Evolutionary conservation across 148 eudicot species (phyloP), one percentile per base, ranked within the genome.

Genomic region (Pharnaceum exiguum): DNA sequence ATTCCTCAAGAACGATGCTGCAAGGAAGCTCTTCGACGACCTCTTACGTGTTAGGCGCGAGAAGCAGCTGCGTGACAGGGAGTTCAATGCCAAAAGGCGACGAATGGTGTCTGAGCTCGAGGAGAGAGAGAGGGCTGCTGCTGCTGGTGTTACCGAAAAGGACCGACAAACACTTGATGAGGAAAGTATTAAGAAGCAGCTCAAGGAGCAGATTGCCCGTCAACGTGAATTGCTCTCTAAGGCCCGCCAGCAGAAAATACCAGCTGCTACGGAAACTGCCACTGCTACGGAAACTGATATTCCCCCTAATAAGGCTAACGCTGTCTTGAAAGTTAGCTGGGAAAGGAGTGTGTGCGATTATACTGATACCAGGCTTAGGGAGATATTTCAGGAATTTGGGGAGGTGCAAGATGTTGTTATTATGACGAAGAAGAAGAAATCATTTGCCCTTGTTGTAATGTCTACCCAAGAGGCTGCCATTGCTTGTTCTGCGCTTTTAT

Each of bases 321-420:
- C n/a, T n/a, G n/a, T 86, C 23, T 71, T 86, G 56, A 86, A 86
- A 46, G 95, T 86, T 7, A 78, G 81, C 5, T 86, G 95, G 89
- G 84, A 72, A 54, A 81, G 70, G 48, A 63, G 55, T 46, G 77
- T 73, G 47, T 69, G 72, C 50, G 79, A 69, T 54, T 86, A 86
- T 64, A 80, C 46, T 32, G 78, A 82, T 4, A 70, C 35, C 26
- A 66, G 70, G 32, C 74, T 86, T 33, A 53, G 69, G 33, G 82
- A 79, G 26, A 21, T 74, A 54, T 81, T 86, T 68, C 46, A 58
- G 42, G 50, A 74, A 53, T 80, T 86, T 65, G 95, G 95, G 0
- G 42, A 52, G 45, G 89, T 86, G 40, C 86, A 86, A 48, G 89
- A 86, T 69, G 82, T 86, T 17, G 81, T 86, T 4, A 83, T 78